Base-by-base conservation (phyloP, 2,329 filamentous ascomycete genomes). In the Xylaria multiplex region DNA sequence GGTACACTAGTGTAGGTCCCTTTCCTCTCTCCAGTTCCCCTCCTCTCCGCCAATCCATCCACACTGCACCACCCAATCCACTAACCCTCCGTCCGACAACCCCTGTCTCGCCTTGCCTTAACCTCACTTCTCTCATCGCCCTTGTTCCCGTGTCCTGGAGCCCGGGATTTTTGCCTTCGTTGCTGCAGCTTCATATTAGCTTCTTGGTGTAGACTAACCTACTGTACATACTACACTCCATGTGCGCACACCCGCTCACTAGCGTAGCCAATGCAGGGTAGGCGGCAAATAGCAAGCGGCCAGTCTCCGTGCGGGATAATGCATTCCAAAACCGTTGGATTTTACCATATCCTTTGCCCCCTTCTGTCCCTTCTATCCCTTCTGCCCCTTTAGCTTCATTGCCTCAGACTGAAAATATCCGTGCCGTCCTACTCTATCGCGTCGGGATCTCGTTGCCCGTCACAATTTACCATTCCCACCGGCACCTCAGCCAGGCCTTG, bases 271-370 rank as follows among this genome's bases (percentile, higher is more conserved):
- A 49, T 32, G 54, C 35, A 66, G 49, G 48, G 45, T 40, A 37
- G 49, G 42, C 58, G 64, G 54, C 67, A 65, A 64, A 65, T 57
- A 46, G 55, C 55, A 62, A 45, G 54, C 49, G 24, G 57, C 62
- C 58, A 59, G 54, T 58, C 54, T 56, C 43, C 43, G 46, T 58
- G 69, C 70, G 72, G 73, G 62, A 72, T 68, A 70, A 73, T 69
- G 62, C 52, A 69, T 69, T 70, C 71, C 65, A 70, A 73, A 71
- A 68, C 73, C 67, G 62, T 71, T 69, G 69, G 69, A 70, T 75
- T 75, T 70, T 74, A 64, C 72, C 73, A 72, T 69, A 66, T 71
- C 67, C 68, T 72, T 69, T 71, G 62, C 66, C 66, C 64, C 54
- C 64, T 64, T 67, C 62, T 19, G 19, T 19, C 19, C 27, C 27